These are phyloP conservation scores for Abelmoschus esculentus DNA, from an alignment of 345 rosid genomes.

Conservation along the genomic window DNA sequence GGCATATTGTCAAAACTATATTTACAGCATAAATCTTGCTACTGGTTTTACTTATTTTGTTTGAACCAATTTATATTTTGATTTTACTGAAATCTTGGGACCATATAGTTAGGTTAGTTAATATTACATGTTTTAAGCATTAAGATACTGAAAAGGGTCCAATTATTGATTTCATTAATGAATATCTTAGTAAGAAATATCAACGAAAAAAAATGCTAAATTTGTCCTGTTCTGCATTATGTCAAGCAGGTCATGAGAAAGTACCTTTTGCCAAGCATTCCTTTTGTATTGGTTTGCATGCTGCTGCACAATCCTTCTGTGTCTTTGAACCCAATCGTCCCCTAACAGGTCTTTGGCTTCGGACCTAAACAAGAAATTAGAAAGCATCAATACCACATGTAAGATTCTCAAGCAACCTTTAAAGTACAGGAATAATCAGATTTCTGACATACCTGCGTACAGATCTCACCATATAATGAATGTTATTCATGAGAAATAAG, in stretches of 20 bases:
- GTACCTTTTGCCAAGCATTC: slow-evolving; percentile 87
- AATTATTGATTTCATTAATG: background rate
- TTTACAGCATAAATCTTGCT: background rate
- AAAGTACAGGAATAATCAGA: slow-evolving; percentile 1
- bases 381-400: slow-evolving; percentile 1
- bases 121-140: background rate
- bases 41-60: background rate
- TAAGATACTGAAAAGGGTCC: background rate
- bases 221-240: background rate
- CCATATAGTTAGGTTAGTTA: background rate
- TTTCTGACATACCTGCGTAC: slow-evolving; percentile 69
- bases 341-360: slow-evolving; percentile 98
- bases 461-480: slow-evolving; percentile 98
- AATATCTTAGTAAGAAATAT: background rate
- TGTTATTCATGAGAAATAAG: slow-evolving; percentile 93
- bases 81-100: background rate
- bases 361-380: slow-evolving; percentile 43
- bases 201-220: background rate
- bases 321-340: slow-evolving; percentile 98
- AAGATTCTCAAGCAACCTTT: background rate
- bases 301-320: slow-evolving; percentile 94
- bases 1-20: background rate
- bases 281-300: slow-evolving; percentile 97
- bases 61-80: background rate
- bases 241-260: background rate